A percentile compares a stretch with the other conserved stretches of the same genome.
These are phyloP conservation scores for Volutella citrinella DNA, from an alignment of 2,329 filamentous ascomycete species.

Conservation along the genomic window DNA sequence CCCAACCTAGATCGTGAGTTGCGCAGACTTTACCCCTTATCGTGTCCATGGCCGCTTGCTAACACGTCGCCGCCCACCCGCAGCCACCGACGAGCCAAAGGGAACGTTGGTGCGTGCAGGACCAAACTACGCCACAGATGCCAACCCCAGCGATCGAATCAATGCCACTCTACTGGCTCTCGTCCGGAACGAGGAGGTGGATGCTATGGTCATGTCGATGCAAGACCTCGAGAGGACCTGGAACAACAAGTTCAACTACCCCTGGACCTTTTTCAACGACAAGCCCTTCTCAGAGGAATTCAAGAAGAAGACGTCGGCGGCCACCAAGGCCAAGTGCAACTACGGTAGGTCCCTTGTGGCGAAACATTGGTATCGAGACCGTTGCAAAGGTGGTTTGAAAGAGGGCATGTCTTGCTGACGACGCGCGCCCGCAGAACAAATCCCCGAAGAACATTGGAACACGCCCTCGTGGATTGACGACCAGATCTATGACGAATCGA, in stretches of 20 bases:
- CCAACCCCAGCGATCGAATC: slow-evolving; percentile 75
- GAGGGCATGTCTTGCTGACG: too few species aligned
- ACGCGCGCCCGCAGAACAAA: slow-evolving; percentile 73
- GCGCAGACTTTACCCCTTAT: too few species aligned
- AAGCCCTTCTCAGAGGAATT: slow-evolving; percentile 91
- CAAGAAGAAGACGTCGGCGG: slow-evolving; percentile 74
- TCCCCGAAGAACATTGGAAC: slow-evolving; percentile 95
- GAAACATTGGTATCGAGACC: too few species aligned
- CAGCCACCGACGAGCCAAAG: slow-evolving; percentile 80
- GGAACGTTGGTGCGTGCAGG: slow-evolving; percentile 71
- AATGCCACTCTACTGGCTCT: slow-evolving; percentile 90
- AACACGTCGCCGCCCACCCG: too few species aligned
- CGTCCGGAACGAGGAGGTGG: slow-evolving; percentile 86
- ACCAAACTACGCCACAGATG: slow-evolving; percentile 74
- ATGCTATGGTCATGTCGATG: slow-evolving; percentile 85
- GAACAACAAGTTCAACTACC: slow-evolving; percentile 99
- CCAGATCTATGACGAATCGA: slow-evolving; percentile 81
- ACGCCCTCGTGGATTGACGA: slow-evolving; percentile 88
- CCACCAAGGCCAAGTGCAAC: slow-evolving; percentile 82
- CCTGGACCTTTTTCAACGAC: slow-evolving; percentile 99
- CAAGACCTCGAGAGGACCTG: slow-evolving; percentile 87
- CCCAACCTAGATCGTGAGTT: slow-evolving; percentile 81
- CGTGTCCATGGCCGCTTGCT: too few species aligned
- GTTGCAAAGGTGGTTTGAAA: too few species aligned
- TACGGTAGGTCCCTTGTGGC: slow-evolving; percentile 68